phyloP scores from a whole-genome alignment of 169 alveolate species.

The Babesia bovis region DNA sequence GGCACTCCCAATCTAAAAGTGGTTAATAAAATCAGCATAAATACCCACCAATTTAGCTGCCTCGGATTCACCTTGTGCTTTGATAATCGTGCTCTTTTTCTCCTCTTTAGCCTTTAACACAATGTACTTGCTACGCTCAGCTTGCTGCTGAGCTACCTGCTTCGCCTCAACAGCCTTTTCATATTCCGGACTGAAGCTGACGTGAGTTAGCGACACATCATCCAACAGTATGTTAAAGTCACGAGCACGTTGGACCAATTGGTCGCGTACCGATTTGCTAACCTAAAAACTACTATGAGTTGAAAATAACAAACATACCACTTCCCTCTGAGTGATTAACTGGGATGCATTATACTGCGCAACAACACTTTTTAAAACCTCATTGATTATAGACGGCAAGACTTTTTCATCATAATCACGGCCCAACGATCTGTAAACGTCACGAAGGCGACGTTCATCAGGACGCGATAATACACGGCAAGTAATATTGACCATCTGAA shows the following conservation, averaged over 20 bases:
- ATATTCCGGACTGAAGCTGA: slow-evolving; percentile 87
- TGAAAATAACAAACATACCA: slow-evolving; percentile 68
- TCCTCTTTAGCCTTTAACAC: slow-evolving; percentile 94
- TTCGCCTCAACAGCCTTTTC: slow-evolving; percentile 96
- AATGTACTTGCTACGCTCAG: slow-evolving; percentile 94
- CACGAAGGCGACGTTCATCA: slow-evolving; percentile 81
- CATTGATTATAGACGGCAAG: slow-evolving; percentile 95
- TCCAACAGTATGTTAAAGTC: slow-evolving; percentile 93
- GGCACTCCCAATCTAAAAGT: slow-evolving; percentile 76
- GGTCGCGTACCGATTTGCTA: slow-evolving; percentile 85
- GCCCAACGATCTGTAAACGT: slow-evolving; percentile 87
- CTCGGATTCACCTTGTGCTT: slow-evolving; percentile 95
- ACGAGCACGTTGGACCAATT: slow-evolving; percentile 91
- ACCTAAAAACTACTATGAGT: slow-evolving; percentile 2
- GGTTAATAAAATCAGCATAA: not conserved
- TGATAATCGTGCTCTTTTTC: slow-evolving; percentile 92
- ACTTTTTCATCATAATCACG: slow-evolving; percentile 95
- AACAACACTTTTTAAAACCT: slow-evolving; percentile 92
- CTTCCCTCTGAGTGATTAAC: slow-evolving; percentile 94
- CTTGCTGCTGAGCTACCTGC: slow-evolving; percentile 97
- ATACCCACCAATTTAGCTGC: slow-evolving; percentile 85
- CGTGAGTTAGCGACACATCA: slow-evolving; percentile 94
- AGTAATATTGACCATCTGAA: slow-evolving; percentile 91
- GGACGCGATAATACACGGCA: slow-evolving; percentile 95
- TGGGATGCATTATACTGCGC: slow-evolving; percentile 97